phyloP scores from a whole-genome alignment of 768 basidiomycete species.

The Auricularia sp. region DNA sequence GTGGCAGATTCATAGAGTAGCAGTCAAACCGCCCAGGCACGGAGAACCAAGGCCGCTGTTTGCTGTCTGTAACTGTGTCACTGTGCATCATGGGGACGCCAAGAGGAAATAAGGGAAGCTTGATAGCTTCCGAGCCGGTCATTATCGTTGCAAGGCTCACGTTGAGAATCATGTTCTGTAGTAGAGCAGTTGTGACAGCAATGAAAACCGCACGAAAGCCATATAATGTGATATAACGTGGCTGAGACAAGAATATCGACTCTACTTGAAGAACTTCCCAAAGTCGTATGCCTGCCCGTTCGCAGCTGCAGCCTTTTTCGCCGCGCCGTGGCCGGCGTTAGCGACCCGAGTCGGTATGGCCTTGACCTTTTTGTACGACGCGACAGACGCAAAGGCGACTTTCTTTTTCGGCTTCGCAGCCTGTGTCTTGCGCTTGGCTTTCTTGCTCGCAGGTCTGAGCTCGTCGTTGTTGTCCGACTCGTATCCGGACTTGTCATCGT shows the following conservation, averaged over 20 bases:
- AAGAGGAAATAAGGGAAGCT: no score
- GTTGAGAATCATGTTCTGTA: not conserved
- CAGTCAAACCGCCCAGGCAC: no score
- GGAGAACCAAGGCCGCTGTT: no score
- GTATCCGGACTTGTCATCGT: constrained; percentile 26
- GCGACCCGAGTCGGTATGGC: constrained; percentile 12
- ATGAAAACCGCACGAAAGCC: not conserved
- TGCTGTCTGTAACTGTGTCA: no score
- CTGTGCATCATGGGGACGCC: no score
- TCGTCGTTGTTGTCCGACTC: constrained; percentile 32
- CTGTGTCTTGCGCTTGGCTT: constrained; percentile 38
- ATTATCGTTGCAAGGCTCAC: no score
- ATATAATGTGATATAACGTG: not conserved
- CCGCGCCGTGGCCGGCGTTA: not conserved
- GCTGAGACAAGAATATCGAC: not conserved
- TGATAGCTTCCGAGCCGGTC: no score
- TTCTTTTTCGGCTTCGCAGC: constrained; percentile 36
- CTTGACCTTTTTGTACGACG: constrained; percentile 16
- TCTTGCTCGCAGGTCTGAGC: constrained; percentile 23
- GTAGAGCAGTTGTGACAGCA: not conserved
- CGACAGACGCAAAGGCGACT: constrained; percentile 38
- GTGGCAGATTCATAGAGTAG: no score
- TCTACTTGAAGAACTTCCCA: constrained; percentile 39
- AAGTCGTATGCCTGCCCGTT: constrained; percentile 44
- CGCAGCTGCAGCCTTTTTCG: constrained; percentile 7